Evolutionary conservation across 2,329 filamentous ascomycete species (phyloP).

Genomic region (Phoma sp.): DNA sequence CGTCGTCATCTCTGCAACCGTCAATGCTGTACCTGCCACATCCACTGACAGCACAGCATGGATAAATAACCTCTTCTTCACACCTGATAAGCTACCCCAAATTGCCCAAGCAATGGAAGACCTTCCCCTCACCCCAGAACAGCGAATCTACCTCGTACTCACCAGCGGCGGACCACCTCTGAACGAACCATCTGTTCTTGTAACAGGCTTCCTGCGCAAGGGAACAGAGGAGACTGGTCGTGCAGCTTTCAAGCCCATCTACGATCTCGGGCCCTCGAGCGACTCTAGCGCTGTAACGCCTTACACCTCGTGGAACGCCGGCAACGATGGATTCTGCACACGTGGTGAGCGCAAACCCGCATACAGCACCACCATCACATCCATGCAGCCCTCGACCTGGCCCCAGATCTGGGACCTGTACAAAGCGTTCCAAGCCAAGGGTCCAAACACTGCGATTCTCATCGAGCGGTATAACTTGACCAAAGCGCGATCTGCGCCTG

Average conservation of each 20-base stretch:
- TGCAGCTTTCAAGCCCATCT: constrained; percentile 47
- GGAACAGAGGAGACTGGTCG: constrained; percentile 44
- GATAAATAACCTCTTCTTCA: constrained; percentile 34
- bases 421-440: constrained; percentile 46
- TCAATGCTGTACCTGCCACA: constrained; percentile 46
- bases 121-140: constrained; percentile 45
- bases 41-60: constrained; percentile 34
- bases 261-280: constrained; percentile 39
- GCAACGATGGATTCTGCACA: constrained; percentile 48
- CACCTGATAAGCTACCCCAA: constrained; percentile 37
- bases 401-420: constrained; percentile 51
- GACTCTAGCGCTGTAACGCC: constrained; percentile 35
- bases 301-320: constrained; percentile 53
- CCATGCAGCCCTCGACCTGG: constrained; percentile 49
- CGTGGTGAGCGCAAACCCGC: constrained; percentile 52
- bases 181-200: constrained; percentile 31
- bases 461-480: constrained; percentile 50
- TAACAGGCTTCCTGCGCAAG: constrained; percentile 44
- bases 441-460: constrained; percentile 44
- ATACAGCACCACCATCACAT: constrained; percentile 45
- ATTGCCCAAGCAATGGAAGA: constrained; percentile 50
- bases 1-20: constrained; percentile 46
- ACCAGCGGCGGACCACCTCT: constrained; percentile 31
- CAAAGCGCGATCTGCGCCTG: constrained; percentile 33
- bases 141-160: constrained; percentile 49